Percentiles rank a stretch among this genome's conserved stretches.
These are phyloP conservation scores for Penicillium macrosclerotiorum DNA, from an alignment of 495 filamentous ascomycete species.

Conservation along the genomic window DNA sequence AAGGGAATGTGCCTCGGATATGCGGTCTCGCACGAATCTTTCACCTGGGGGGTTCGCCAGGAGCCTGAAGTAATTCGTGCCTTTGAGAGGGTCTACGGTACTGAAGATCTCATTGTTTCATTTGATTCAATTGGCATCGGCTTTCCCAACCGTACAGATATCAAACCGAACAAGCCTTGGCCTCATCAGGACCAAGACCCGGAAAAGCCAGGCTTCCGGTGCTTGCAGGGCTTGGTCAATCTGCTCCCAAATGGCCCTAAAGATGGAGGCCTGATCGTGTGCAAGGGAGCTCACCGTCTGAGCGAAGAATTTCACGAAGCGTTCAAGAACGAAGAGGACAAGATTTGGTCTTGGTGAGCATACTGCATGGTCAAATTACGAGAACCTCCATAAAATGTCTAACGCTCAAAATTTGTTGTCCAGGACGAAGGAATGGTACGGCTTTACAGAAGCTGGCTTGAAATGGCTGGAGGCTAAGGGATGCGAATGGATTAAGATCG, in stretches of 20 bases:
- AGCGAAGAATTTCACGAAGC: constrained; percentile 28
- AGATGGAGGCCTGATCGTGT: constrained; percentile 34
- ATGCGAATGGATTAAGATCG: constrained; percentile 28
- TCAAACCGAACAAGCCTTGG: constrained; percentile 32
- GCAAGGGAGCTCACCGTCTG: constrained; percentile 25
- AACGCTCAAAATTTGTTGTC: background rate
- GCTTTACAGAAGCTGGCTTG: constrained; percentile 25
- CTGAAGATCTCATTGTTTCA: constrained; percentile 34
- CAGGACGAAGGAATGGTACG: constrained; percentile 31
- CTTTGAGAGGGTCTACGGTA: constrained; percentile 33
- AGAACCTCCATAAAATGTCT: no score
- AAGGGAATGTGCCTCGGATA: constrained; percentile 36
- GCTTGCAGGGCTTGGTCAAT: constrained; percentile 41
- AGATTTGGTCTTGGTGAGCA: constrained; percentile 28
- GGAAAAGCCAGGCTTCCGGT: constrained; percentile 34
- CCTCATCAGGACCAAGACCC: constrained; percentile 42
- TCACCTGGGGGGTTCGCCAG: constrained; percentile 31
- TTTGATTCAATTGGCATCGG: constrained; percentile 36
- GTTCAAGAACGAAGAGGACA: constrained; percentile 20
- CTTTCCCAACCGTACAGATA: constrained; percentile 27
- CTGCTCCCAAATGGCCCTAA: constrained; percentile 33
- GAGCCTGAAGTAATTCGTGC: constrained; percentile 33
- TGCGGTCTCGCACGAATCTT: constrained; percentile 35
- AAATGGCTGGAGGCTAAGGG: constrained; percentile 27
- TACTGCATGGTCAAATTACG: constrained; percentile 5